Evolutionary conservation across 2,329 filamentous ascomycete species (phyloP).

Genomic region (Trichoderma polysporum): DNA sequence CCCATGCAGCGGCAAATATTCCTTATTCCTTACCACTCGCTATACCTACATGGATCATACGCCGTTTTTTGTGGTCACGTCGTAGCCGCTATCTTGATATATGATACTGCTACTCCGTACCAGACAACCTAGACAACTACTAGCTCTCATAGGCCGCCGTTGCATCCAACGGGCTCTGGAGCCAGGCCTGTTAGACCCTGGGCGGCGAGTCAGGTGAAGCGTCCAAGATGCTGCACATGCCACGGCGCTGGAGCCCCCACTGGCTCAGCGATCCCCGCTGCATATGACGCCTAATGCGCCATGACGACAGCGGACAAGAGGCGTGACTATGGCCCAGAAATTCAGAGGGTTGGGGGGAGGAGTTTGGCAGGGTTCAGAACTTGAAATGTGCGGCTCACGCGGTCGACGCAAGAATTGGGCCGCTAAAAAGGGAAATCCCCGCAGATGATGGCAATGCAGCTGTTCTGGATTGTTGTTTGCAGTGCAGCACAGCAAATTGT

Average conservation of each 20-base stretch:
- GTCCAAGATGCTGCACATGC: slow-evolving; percentile 7
- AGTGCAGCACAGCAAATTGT: too few species aligned
- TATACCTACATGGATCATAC: not conserved
- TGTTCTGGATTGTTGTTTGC: too few species aligned
- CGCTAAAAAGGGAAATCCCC: too few species aligned
- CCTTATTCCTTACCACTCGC: not conserved
- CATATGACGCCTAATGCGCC: not conserved
- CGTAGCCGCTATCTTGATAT: not conserved
- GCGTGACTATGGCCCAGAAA: not conserved
- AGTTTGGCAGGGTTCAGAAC: not conserved
- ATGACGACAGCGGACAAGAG: not conserved
- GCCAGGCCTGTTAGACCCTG: not conserved
- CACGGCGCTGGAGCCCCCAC: not conserved
- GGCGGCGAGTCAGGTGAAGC: slow-evolving; percentile 15
- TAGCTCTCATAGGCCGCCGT: not conserved
- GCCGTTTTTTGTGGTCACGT: not conserved
- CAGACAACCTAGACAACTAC: too few species aligned
- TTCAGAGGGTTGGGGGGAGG: not conserved
- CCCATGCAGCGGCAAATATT: not conserved
- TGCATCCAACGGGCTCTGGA: not conserved
- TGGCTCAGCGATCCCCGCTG: not conserved
- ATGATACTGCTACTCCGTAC: not conserved
- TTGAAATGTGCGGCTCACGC: not conserved
- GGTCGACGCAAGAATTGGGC: not conserved
- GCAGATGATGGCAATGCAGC: too few species aligned